These are phyloP conservation scores for Myxozyma monticola DNA, from an alignment of 805 yeast species.

Conservation along the genomic window DNA sequence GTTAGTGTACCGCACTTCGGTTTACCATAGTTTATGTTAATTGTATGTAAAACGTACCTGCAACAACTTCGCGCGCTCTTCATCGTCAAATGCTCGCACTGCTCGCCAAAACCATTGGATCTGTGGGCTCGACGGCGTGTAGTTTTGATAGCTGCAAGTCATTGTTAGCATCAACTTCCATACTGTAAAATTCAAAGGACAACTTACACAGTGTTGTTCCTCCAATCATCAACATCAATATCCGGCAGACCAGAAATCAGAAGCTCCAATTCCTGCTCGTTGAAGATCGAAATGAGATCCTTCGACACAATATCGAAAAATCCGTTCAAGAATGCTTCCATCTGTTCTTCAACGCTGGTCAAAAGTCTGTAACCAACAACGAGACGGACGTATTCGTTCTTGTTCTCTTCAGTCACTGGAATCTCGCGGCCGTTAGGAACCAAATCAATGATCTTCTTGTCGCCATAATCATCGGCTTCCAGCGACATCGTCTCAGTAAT, in stretches of 20 bases:
- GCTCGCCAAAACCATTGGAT: conserved; percentile 98
- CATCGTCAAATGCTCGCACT: conserved; percentile 87
- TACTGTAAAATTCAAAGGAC: not conserved
- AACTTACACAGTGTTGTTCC: conserved; percentile 61
- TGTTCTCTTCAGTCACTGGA: conserved; percentile 86
- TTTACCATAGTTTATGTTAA: not conserved
- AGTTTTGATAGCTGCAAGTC: conserved; percentile 64
- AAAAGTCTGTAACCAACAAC: conserved; percentile 86
- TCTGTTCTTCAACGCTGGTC: conserved; percentile 80
- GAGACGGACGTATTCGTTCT: conserved; percentile 79
- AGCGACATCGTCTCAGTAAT: conserved; percentile 93
- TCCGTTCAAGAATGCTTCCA: conserved; percentile 72
- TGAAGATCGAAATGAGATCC: conserved; percentile 80
- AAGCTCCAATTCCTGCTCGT: conserved; percentile 92
- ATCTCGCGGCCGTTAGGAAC: conserved; percentile 79
- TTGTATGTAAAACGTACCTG: conserved; percentile 45
- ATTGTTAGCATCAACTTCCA: not conserved
- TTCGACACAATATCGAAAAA: conserved; percentile 88
- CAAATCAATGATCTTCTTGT: conserved; percentile 77
- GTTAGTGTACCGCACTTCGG: not conserved
- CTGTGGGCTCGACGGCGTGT: conserved; percentile 78
- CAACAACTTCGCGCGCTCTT: conserved; percentile 87
- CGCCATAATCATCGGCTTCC: conserved; percentile 92
- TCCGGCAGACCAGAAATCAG: conserved; percentile 94
- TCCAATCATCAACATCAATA: conserved; percentile 96